phyloP scores from a whole-genome alignment of 2,329 filamentous ascomycete species.

The Lasiodiplodia theobromae region DNA sequence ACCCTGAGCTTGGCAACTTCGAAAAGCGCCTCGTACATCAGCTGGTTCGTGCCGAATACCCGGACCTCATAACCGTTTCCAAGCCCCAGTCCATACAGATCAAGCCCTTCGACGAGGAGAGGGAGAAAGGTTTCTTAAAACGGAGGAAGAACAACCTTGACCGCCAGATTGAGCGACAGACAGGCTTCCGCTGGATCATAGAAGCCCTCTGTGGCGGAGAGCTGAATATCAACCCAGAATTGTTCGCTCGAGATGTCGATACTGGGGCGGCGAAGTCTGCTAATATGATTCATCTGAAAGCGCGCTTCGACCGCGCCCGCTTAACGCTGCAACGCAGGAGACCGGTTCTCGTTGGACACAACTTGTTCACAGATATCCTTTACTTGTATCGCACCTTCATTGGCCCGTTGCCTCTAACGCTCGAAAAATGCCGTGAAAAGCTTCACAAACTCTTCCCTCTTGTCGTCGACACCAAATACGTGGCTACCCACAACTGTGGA shows the following conservation, averaged over 20 bases:
- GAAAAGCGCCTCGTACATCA: constrained; percentile 72
- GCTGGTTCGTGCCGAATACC: constrained; percentile 68
- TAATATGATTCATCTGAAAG: constrained; percentile 45
- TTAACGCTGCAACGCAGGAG: constrained; percentile 53
- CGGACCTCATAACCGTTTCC: constrained; percentile 52
- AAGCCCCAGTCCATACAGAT: constrained; percentile 54
- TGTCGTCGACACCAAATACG: constrained; percentile 69
- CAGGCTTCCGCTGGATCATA: constrained; percentile 59
- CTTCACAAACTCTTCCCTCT: constrained; percentile 63
- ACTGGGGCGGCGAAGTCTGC: constrained; percentile 46
- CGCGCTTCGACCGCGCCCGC: constrained; percentile 50
- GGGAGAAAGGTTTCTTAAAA: constrained; percentile 51
- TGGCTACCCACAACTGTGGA: constrained; percentile 64
- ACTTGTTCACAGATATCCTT: constrained; percentile 69
- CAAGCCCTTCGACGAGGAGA: constrained; percentile 49
- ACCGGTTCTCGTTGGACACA: constrained; percentile 68
- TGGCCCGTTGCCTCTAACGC: constrained; percentile 60
- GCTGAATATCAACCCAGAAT: constrained; percentile 47
- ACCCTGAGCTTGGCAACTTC: constrained; percentile 50
- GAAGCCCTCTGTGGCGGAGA: constrained; percentile 53
- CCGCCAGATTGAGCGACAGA: constrained; percentile 43
- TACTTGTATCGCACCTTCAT: constrained; percentile 71
- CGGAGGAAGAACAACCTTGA: constrained; percentile 23
- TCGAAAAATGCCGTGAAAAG: constrained; percentile 60
- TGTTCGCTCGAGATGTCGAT: constrained; percentile 44